These are phyloP conservation scores for Arxiozyma bovina DNA, from an alignment of 1,139 yeast genomes.

Conservation along the genomic window DNA sequence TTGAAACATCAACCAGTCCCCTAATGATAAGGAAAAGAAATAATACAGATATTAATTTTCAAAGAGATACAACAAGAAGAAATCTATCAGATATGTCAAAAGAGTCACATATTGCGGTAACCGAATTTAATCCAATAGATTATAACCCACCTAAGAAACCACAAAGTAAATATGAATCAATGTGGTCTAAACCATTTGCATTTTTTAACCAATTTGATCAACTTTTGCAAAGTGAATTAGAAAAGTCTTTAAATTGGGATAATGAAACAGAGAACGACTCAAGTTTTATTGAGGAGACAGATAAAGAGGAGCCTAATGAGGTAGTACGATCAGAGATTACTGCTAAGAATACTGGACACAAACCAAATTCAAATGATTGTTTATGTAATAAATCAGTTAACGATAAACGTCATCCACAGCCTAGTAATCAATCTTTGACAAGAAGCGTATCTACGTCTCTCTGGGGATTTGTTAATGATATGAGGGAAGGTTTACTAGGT, in stretches of 20 bases:
- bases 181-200: constrained; percentile 48
- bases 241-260: constrained; percentile 39
- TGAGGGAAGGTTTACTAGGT: constrained; percentile 33
- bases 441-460: constrained; percentile 28
- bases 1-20: background rate
- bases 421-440: background rate
- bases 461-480: constrained; percentile 36
- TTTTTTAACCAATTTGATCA: constrained; percentile 62
- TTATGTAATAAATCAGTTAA: background rate
- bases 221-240: constrained; percentile 58
- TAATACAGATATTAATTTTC: background rate
- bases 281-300: background rate
- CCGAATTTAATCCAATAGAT: constrained; percentile 5
- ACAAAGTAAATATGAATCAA: constrained; percentile 18
- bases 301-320: background rate
- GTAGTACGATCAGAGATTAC: background rate
- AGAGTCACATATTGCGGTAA: background rate
- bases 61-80: background rate
- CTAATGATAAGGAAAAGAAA: background rate
- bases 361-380: background rate
- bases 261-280: constrained; percentile 7
- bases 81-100: background rate
- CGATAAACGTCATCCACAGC: constrained; percentile 1
- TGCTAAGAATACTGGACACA: background rate
- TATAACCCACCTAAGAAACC: background rate